These are phyloP conservation scores for Aspergillus aculeatinus DNA, from an alignment of 2,329 filamentous ascomycete species.

Conservation along the genomic window DNA sequence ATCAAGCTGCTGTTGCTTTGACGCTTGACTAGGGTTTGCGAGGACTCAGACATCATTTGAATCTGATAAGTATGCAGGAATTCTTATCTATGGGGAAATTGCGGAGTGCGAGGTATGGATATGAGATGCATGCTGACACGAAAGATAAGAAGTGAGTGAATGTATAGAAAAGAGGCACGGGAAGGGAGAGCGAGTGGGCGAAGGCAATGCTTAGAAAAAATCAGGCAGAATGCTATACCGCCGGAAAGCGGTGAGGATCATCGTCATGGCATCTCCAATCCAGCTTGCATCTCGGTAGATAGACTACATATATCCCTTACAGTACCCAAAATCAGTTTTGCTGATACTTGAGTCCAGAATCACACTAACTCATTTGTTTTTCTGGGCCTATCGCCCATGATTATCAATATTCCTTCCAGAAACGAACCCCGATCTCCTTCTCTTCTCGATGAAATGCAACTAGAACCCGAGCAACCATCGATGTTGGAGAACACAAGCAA, in stretches of 20 bases:
- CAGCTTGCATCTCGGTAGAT: not conserved
- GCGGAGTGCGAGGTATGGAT: not conserved
- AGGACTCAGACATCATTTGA: slow-evolving; percentile 21
- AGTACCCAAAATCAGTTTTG: not conserved
- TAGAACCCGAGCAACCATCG: slow-evolving; percentile 7
- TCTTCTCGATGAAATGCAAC: slow-evolving; percentile 14
- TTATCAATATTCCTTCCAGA: not conserved
- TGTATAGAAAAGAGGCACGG: not conserved
- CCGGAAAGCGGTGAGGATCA: not conserved
- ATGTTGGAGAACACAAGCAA: not conserved
- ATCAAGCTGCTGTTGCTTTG: slow-evolving; percentile 62
- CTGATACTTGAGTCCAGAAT: not conserved
- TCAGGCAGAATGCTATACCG: not conserved
- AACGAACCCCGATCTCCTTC: not conserved
- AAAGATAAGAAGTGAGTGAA: not conserved
- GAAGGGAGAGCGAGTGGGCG: no score
- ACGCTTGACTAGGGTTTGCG: slow-evolving; percentile 38
- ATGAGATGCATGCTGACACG: not conserved
- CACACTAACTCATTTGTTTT: no score
- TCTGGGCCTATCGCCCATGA: no score
- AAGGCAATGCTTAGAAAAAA: not conserved
- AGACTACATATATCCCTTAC: not conserved
- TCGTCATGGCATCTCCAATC: not conserved
- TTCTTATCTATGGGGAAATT: not conserved
- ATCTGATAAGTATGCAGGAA: not conserved